phyloP scores from a whole-genome alignment of 148 eudicot genomes.

The Arbutus unedo region DNA sequence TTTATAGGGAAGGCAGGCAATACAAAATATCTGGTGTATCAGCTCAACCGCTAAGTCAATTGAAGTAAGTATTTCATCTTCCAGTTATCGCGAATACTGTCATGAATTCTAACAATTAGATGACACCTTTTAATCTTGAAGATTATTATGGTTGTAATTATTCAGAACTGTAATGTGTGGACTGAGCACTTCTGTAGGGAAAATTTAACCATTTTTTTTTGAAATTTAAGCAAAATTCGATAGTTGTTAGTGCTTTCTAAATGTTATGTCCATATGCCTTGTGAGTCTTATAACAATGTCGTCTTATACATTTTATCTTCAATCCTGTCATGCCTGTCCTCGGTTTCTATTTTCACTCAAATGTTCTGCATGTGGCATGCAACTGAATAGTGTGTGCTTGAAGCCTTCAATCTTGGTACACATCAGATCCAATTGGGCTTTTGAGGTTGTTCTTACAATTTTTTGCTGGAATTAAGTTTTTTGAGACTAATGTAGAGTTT shows the following conservation, averaged over 20 bases:
- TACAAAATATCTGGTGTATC: constrained; percentile 54
- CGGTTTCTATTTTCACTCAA: background rate
- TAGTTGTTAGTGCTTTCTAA: background rate
- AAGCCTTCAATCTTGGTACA: no score
- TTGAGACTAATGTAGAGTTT: no score
- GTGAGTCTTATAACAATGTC: no score
- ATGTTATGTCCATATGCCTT: background rate
- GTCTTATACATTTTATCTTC: background rate
- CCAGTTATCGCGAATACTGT: background rate
- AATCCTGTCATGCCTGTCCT: background rate
- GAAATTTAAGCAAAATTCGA: no score
- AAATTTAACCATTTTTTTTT: no score
- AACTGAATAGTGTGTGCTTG: background rate
- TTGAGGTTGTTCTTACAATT: no score
- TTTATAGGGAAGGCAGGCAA: constrained; percentile 28
- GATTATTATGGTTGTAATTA: background rate
- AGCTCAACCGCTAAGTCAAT: constrained; percentile 30
- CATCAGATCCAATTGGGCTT: no score
- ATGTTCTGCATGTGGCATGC: background rate
- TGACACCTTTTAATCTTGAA: background rate
- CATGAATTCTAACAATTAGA: background rate
- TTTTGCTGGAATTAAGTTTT: no score
- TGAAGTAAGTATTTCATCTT: constrained; percentile 43
- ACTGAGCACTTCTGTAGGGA: background rate
- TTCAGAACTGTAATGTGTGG: background rate